Percentiles rank a stretch among this genome's conserved stretches.
Evolutionary conservation across 2,329 filamentous ascomycete genomes (phyloP).

Genomic region (Chlorencoelia australis): DNA sequence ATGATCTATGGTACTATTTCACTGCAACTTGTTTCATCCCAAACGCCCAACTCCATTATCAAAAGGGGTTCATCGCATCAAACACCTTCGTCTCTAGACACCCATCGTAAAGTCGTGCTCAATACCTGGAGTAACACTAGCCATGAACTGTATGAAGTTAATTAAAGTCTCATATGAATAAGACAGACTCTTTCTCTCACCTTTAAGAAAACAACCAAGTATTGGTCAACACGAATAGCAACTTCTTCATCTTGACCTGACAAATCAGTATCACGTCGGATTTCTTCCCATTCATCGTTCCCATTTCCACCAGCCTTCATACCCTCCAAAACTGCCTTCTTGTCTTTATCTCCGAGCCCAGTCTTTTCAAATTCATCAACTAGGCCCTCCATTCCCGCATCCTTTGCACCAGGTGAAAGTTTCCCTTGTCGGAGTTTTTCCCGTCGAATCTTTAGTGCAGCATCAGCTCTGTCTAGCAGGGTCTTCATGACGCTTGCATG

Average conservation of each 20-base stretch:
- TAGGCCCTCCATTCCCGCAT: slow-evolving; percentile 69
- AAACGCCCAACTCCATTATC: no score
- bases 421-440: slow-evolving; percentile 64
- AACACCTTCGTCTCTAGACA: no score
- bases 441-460: slow-evolving; percentile 77
- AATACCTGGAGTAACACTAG: slow-evolving; percentile 89
- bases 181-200: slow-evolving; percentile 29
- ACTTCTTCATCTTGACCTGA: slow-evolving; percentile 58
- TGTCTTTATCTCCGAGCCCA: slow-evolving; percentile 39
- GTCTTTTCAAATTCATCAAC: slow-evolving; percentile 66
- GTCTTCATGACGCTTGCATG: slow-evolving; percentile 98
- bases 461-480: slow-evolving; percentile 87
- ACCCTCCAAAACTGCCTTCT: slow-evolving; percentile 27
- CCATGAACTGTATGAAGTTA: slow-evolving; percentile 54
- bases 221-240: slow-evolving; percentile 80
- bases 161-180: not conserved
- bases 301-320: slow-evolving; percentile 40
- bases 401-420: slow-evolving; percentile 33
- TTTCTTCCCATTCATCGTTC: slow-evolving; percentile 56
- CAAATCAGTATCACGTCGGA: slow-evolving; percentile 46
- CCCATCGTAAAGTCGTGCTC: slow-evolving; percentile 98
- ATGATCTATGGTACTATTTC: no score
- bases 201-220: slow-evolving; percentile 79
- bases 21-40: no score
- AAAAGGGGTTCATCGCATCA: no score